Percentiles rank a stretch among this genome's conserved stretches.
These are phyloP conservation scores for Mucor piriformis DNA, from an alignment of 371 early-diverging fungal species.

Conservation along the genomic window DNA sequence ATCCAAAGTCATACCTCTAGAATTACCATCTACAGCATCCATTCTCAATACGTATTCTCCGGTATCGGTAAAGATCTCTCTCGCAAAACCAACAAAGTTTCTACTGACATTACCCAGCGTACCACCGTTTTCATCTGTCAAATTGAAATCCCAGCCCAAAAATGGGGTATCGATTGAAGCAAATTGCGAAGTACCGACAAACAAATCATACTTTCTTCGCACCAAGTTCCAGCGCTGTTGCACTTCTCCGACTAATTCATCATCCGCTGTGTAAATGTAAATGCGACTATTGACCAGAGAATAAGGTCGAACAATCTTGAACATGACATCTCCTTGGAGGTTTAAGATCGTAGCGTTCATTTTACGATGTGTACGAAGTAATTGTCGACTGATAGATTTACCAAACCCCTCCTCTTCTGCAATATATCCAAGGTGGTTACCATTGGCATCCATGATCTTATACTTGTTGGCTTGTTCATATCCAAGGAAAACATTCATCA, in stretches of 20 bases:
- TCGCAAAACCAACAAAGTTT: slow-evolving; percentile 86
- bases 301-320: slow-evolving; percentile 79
- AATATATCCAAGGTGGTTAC: slow-evolving; percentile 79
- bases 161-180: slow-evolving; percentile 80
- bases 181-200: slow-evolving; percentile 70
- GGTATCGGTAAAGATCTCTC: slow-evolving; percentile 88
- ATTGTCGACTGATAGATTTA: slow-evolving; percentile 70
- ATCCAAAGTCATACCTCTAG: slow-evolving; percentile 73
- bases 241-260: slow-evolving; percentile 81
- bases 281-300: slow-evolving; percentile 81
- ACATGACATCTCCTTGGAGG: slow-evolving; percentile 66
- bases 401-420: slow-evolving; percentile 75
- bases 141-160: slow-evolving; percentile 80
- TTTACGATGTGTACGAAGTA: slow-evolving; percentile 77
- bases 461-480: slow-evolving; percentile 92
- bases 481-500: slow-evolving; percentile 81
- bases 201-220: slow-evolving; percentile 83
- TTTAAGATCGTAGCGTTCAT: slow-evolving; percentile 81
- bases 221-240: slow-evolving; percentile 90
- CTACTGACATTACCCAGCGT: slow-evolving; percentile 71
- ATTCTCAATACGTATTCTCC: slow-evolving; percentile 84
- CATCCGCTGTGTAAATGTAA: slow-evolving; percentile 62
- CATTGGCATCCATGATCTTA: slow-evolving; percentile 73
- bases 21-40: slow-evolving; percentile 63
- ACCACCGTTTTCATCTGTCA: slow-evolving; percentile 66